Conservation (phyloP, 805 yeast genomes). For the Metschnikowia drakensbergensis region DNA sequence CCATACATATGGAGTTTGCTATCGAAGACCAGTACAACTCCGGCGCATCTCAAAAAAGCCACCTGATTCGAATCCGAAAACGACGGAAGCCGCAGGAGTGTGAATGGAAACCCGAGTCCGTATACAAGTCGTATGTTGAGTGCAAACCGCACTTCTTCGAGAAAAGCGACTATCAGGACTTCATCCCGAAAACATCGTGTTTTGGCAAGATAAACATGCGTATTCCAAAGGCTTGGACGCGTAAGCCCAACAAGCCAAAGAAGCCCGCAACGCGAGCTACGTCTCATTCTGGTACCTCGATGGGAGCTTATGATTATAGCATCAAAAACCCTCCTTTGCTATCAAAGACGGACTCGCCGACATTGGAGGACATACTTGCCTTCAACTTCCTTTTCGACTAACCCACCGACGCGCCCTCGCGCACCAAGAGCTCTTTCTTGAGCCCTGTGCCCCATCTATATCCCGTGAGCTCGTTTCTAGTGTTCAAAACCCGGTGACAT, state of each 20-base stretch:
- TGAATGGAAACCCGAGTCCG: conserved; percentile 20
- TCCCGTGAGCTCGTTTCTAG: conserved; percentile 30
- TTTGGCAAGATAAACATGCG: conserved; percentile 42
- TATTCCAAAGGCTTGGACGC: conserved; percentile 35
- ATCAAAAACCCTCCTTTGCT: neutral
- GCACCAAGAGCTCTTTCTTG: conserved; percentile 21
- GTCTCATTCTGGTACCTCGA: neutral
- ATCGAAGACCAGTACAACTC: conserved; percentile 13
- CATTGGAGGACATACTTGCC: conserved; percentile 9
- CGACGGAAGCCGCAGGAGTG: conserved; percentile 15
- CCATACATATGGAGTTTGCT: conserved; percentile 14
- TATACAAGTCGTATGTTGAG: conserved; percentile 17
- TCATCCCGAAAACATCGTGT: conserved; percentile 30
- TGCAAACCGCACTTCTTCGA: conserved; percentile 26
- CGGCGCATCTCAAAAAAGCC: neutral
- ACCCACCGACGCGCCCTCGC: conserved; percentile 4
- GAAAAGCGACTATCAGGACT: conserved; percentile 26
- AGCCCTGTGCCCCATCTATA: conserved; percentile 36
- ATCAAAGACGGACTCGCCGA: neutral
- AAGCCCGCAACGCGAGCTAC: neutral
- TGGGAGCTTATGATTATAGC: neutral
- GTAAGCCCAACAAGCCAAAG: conserved; percentile 22
- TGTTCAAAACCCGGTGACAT: conserved; percentile 40
- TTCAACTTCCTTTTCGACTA: conserved; percentile 13
- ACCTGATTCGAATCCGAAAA: conserved; percentile 10